Percentiles rank a stretch among this genome's conserved stretches.
phyloP scores from a whole-genome alignment of 2,329 filamentous ascomycete species.

The Grosmannia serpens region DNA sequence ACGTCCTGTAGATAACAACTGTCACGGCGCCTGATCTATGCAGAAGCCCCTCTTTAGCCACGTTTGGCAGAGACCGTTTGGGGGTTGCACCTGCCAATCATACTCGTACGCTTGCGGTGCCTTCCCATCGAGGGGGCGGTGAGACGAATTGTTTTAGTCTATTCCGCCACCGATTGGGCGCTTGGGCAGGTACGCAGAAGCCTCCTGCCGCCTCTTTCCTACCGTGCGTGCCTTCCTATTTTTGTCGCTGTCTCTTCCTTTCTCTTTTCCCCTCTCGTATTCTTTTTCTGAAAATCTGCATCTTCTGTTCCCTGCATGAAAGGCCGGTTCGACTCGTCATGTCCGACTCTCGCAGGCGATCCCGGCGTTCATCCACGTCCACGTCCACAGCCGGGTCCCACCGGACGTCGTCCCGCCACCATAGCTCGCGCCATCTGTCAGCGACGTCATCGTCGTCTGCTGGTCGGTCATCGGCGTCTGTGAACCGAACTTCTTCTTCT shows the following conservation, averaged over 20 bases:
- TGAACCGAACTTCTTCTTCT: slow-evolving; percentile 3
- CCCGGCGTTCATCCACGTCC: not conserved
- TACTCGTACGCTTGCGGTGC: not conserved
- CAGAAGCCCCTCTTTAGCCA: not conserved
- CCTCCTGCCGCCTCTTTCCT: not conserved
- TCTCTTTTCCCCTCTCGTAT: not conserved
- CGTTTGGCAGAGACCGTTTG: not conserved
- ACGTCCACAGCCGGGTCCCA: not conserved
- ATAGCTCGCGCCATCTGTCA: slow-evolving; percentile 7
- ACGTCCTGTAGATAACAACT: not conserved
- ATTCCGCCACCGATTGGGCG: not conserved
- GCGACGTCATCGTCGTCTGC: slow-evolving; percentile 4
- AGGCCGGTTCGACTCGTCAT: not conserved
- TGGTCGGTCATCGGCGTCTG: slow-evolving; percentile 9
- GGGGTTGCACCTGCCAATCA: not conserved
- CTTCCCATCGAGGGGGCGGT: not conserved
- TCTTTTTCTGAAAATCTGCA: not conserved
- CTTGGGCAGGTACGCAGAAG: not conserved
- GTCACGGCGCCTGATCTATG: not conserved
- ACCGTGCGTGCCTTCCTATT: not conserved
- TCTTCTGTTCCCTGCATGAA: not conserved
- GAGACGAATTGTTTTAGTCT: not conserved
- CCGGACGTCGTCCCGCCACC: slow-evolving; percentile 6
- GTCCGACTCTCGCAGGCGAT: slow-evolving; percentile 3
- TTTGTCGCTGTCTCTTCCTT: not conserved